These are phyloP conservation scores for Ophiocordyceps robertsii DNA, from an alignment of 2,329 filamentous ascomycete species.

Conservation along the genomic window DNA sequence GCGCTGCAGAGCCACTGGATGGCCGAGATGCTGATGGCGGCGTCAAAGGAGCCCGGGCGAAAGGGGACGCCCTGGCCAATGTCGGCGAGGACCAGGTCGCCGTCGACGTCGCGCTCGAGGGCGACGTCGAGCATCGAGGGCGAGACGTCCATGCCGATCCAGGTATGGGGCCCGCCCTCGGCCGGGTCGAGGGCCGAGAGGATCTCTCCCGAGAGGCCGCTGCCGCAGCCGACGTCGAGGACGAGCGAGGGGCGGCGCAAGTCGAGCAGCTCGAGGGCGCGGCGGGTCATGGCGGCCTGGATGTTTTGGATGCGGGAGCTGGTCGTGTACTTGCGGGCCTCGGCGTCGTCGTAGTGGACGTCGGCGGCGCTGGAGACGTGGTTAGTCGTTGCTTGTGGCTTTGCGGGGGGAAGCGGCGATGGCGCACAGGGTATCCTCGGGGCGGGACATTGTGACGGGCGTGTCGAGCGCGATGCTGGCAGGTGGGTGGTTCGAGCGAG, in stretches of 20 bases:
- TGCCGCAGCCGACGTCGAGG: conserved; percentile 93
- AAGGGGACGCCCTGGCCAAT: conserved; percentile 95
- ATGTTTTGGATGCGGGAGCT: conserved; percentile 92
- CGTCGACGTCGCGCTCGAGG: conserved; percentile 80
- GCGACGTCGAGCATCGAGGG: conserved; percentile 96
- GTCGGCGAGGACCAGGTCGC: conserved; percentile 86
- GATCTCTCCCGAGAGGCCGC: conserved; percentile 87
- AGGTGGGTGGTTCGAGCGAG: no score
- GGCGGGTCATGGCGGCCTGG: conserved; percentile 86
- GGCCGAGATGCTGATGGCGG: conserved; percentile 85
- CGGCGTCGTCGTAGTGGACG: conserved; percentile 91
- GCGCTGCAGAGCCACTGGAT: conserved; percentile 99
- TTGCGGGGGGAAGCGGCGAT: conserved; percentile 8
- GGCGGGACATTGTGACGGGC: conserved; percentile 68
- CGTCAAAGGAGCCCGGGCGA: conserved; percentile 82
- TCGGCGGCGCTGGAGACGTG: conserved; percentile 62
- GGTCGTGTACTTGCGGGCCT: conserved; percentile 95
- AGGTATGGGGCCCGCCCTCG: conserved; percentile 76
- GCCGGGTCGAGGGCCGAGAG: conserved; percentile 57
- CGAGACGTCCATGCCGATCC: conserved; percentile 95
- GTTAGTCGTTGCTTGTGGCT: not conserved
- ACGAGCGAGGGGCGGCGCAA: conserved; percentile 71
- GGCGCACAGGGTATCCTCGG: conserved; percentile 80
- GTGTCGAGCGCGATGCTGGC: not conserved
- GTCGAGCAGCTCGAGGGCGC: conserved; percentile 82